phyloP scores from a whole-genome alignment of 2,329 filamentous ascomycete genomes.

The Ophidiomyces ophidiicola region DNA sequence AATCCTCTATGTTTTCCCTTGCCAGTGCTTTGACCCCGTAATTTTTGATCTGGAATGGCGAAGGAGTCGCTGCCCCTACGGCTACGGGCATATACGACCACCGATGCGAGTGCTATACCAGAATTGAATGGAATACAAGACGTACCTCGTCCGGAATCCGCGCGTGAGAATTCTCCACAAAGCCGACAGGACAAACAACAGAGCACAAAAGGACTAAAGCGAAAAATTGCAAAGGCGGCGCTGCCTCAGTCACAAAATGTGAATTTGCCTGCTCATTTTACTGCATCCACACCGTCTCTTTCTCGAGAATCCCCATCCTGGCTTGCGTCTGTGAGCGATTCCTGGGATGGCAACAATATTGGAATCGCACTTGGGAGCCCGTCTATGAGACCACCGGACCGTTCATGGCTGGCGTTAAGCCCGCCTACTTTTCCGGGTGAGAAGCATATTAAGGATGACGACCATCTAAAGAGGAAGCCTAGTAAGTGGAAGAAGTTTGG shows the following conservation, averaged over 20 bases:
- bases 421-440: not conserved
- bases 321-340: conserved; percentile 13
- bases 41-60: conserved; percentile 19
- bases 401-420: conserved; percentile 3
- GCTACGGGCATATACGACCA: conserved; percentile 21
- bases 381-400: conserved; percentile 20
- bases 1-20: conserved; percentile 2
- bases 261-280: not conserved
- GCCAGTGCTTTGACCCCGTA: not conserved
- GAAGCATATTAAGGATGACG: not conserved
- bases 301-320: conserved; percentile 10
- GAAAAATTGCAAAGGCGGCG: conserved; percentile 1
- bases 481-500: conserved; percentile 40
- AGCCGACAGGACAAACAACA: not conserved
- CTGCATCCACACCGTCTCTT: not conserved
- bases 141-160: not conserved
- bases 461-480: conserved; percentile 24
- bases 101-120: not conserved
- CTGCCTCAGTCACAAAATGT: not conserved
- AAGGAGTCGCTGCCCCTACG: conserved; percentile 22
- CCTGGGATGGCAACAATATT: conserved; percentile 41
- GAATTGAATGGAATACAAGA: not conserved
- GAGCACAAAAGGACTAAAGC: conserved; percentile 1
- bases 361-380: conserved; percentile 67
- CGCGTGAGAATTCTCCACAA: not conserved